Percentiles rank a stretch among this genome's conserved stretches.
Evolutionary conservation across 768 basidiomycete species (phyloP).

Genomic region (Kwoniella shandongensis): DNA sequence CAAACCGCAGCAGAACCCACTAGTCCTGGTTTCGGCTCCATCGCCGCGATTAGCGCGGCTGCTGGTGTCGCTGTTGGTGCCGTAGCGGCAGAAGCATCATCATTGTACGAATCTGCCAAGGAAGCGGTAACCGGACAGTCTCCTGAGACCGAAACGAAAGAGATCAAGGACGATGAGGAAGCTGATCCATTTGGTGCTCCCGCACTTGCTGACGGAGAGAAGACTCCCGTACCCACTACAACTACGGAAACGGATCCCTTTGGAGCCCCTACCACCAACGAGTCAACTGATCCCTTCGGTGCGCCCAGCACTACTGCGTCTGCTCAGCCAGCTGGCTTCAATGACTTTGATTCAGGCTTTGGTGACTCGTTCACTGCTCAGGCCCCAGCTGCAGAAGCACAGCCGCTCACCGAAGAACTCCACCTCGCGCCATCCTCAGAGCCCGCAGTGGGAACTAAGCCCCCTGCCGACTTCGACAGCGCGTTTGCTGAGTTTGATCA

Average conservation of each 20-base stretch:
- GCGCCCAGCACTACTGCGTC: conserved; percentile 13
- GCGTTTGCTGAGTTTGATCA: conserved; percentile 46
- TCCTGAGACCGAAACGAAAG: conserved; percentile 9
- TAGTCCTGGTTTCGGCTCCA: conserved; percentile 28
- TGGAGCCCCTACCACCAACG: conserved; percentile 8
- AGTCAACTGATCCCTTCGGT: conserved; percentile 37
- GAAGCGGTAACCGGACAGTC: conserved; percentile 25
- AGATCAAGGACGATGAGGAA: conserved; percentile 10
- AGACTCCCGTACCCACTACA: conserved; percentile 4
- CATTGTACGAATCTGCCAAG: conserved; percentile 36
- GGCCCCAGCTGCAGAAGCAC: conserved; percentile 39
- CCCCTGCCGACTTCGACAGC: conserved; percentile 46
- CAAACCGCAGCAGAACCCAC: conserved; percentile 9
- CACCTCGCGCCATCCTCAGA: conserved; percentile 7
- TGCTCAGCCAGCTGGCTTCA: conserved; percentile 5
- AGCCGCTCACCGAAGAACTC: conserved; percentile 5
- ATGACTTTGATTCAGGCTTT: conserved; percentile 44
- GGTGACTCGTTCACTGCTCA: conserved; percentile 50
- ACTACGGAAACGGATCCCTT: conserved; percentile 33
- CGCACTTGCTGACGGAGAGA: background rate
- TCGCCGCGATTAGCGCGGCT: conserved; percentile 28
- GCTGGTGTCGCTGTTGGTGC: conserved; percentile 31
- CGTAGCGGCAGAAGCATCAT: conserved; percentile 33
- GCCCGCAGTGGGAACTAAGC: conserved; percentile 18
- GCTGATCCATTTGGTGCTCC: conserved; percentile 30